Evolutionary conservation across 2,329 filamentous ascomycete genomes (phyloP).

Genomic region (Pseudocercospora vitis): DNA sequence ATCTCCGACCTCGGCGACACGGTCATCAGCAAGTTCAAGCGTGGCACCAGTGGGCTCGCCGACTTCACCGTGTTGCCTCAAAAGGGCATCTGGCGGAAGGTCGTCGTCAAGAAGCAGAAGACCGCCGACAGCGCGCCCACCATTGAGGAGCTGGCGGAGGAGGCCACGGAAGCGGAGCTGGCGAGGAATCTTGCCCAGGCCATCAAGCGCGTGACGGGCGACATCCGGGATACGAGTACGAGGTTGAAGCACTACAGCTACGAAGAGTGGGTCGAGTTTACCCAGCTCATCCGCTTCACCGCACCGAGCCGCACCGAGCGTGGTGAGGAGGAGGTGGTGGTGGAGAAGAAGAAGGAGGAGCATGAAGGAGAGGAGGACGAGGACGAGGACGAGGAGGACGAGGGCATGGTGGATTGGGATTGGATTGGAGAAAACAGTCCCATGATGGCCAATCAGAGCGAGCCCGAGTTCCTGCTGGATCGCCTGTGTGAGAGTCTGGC

Average conservation of each 20-base stretch:
- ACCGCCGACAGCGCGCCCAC: conserved; percentile 33
- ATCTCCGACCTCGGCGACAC: conserved; percentile 84
- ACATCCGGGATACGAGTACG: conserved; percentile 57
- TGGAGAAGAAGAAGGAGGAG: too few relatives aligned
- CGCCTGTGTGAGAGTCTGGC: conserved; percentile 64
- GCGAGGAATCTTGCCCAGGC: conserved; percentile 64
- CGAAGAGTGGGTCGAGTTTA: conserved; percentile 83
- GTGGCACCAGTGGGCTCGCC: conserved; percentile 59
- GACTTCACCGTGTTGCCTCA: conserved; percentile 67
- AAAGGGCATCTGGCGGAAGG: conserved; percentile 55
- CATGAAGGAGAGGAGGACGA: too few relatives aligned
- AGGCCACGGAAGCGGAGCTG: conserved; percentile 58
- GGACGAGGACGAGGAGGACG: too few relatives aligned
- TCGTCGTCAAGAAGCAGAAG: conserved; percentile 49
- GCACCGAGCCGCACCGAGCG: conserved; percentile 25
- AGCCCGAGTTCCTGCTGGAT: conserved; percentile 68
- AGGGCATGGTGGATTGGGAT: conserved; percentile 66
- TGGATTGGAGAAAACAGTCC: conserved; percentile 71
- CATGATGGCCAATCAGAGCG: conserved; percentile 61
- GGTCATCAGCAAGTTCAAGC: conserved; percentile 66
- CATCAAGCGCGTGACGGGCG: conserved; percentile 62
- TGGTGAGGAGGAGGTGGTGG: conserved; percentile 50
- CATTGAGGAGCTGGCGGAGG: conserved; percentile 50
- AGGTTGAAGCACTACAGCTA: conserved; percentile 70
- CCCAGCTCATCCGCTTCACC: conserved; percentile 67